Base-by-base conservation (phyloP, 495 filamentous ascomycete species). In the Lentithecium fluviatile region DNA sequence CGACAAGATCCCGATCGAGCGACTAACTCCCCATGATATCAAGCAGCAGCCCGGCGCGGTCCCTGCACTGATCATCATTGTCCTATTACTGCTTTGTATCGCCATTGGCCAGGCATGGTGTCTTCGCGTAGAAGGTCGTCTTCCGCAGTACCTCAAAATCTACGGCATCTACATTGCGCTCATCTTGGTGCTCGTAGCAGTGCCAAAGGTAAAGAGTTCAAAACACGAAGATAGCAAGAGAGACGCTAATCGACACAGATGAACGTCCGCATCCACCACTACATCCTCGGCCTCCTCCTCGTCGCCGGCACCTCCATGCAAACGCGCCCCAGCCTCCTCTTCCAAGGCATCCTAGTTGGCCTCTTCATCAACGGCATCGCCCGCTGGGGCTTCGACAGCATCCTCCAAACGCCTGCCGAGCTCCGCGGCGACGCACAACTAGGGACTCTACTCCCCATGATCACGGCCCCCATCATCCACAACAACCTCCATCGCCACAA, bases 301-400 rank as follows among this genome's bases (percentile, higher is more conserved):
- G 83, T 96, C 13, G 91, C 70, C 8, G 90, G 90, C 0, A 96
- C 92, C 0, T 83, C 84, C 42, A 81, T 96, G 49, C 90, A 93
- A 55, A 96, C 87, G 2, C 81, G 93, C 0, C 85, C 87, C 0
- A 85, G 83, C 0, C 72, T 96, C 13, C 71, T 94, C 8, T 96
- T 89, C 60, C 91, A 95, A 67, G 93, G 93, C 2, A 73, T 97
- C n/a, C 75, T 97, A 0, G 71, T 97, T 6, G 93, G 93, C 13
- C 77, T 97, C 0, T 96, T 96, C 73, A 83, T 95, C 74, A 96
- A 97, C 68, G 93, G 93, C 17, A 83, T 91, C 60, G 92, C 91
- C 12, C 80, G 93, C 15, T 97, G 93, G 93, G 93, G 91, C 12
- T 97, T 95, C 65, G 92, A 91, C 48, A 82, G 86, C 2, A 83